Conservation (phyloP, 2,329 filamentous ascomycete species). For the Fusarium sp. region DNA sequence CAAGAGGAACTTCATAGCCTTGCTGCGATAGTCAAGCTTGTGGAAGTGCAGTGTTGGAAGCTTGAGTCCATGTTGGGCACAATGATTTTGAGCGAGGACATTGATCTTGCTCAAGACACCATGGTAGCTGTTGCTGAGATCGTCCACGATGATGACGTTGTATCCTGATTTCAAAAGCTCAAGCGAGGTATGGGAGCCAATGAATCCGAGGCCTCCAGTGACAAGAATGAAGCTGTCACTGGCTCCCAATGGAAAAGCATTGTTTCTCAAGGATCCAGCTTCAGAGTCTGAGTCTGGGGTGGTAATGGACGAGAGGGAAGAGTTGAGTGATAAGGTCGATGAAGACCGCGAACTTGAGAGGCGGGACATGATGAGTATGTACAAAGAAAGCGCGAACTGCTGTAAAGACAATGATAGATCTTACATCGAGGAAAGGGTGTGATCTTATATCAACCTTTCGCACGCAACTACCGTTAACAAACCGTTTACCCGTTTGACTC, state of each 20-base stretch:
- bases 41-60: constrained; percentile 51
- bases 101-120: constrained; percentile 30
- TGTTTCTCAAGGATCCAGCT: background rate
- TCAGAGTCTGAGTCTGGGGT: constrained; percentile 2
- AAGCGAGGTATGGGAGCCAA: constrained; percentile 65
- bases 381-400: background rate
- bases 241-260: background rate
- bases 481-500: background rate
- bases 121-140: constrained; percentile 57
- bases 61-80: constrained; percentile 3
- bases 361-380: background rate
- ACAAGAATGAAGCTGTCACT: constrained; percentile 55
- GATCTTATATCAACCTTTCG: background rate
- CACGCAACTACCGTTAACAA: background rate
- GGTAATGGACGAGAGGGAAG: background rate
- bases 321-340: background rate
- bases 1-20: constrained; percentile 52
- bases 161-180: constrained; percentile 65
- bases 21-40: constrained; percentile 53
- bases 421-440: background rate
- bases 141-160: constrained; percentile 62
- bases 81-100: constrained; percentile 22
- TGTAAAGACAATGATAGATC: background rate
- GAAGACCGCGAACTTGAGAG: background rate
- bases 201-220: constrained; percentile 65